phyloP scores from a whole-genome alignment of 805 yeast genomes.

The Citeromyces matritensis region DNA sequence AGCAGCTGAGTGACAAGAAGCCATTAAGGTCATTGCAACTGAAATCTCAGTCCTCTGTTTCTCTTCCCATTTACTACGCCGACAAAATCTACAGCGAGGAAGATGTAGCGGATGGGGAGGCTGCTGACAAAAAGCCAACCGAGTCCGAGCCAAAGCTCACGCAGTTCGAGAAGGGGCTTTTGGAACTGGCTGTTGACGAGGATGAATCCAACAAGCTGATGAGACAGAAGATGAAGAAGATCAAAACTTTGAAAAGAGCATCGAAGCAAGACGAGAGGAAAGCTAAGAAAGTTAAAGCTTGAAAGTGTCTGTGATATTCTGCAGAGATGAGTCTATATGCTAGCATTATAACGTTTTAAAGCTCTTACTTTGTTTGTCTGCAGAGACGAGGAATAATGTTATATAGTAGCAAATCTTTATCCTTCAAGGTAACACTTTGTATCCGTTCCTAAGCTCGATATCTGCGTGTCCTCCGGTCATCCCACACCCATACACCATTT shows the following conservation, averaged over 20 bases:
- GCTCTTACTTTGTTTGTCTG: slow-evolving; percentile 3
- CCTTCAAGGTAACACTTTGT: no score
- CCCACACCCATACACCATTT: no score
- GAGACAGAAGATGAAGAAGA: slow-evolving; percentile 35
- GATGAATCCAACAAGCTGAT: slow-evolving; percentile 48
- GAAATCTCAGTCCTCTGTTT: slow-evolving; percentile 62
- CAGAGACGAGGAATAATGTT: slow-evolving; percentile 2
- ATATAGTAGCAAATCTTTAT: not conserved
- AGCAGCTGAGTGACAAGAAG: slow-evolving; percentile 10
- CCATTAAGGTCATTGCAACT: slow-evolving; percentile 43
- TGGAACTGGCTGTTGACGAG: slow-evolving; percentile 70
- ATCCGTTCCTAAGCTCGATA: no score
- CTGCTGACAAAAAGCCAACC: slow-evolving; percentile 8
- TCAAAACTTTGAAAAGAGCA: slow-evolving; percentile 15
- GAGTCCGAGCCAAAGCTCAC: slow-evolving; percentile 27
- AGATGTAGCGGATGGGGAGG: slow-evolving; percentile 25
- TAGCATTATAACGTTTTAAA: slow-evolving; percentile 4
- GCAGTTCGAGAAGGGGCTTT: slow-evolving; percentile 59
- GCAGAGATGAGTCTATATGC: no score
- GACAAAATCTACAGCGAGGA: slow-evolving; percentile 35
- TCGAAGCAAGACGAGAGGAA: slow-evolving; percentile 6
- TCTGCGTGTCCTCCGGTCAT: no score
- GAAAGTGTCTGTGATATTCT: no score
- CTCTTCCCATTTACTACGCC: slow-evolving; percentile 68
- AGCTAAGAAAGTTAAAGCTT: slow-evolving; percentile 4